Evolutionary conservation across 2,329 filamentous ascomycete genomes (phyloP), one percentile per base, ranked within the genome.

Genomic region (Emmonsiellopsis sp.): DNA sequence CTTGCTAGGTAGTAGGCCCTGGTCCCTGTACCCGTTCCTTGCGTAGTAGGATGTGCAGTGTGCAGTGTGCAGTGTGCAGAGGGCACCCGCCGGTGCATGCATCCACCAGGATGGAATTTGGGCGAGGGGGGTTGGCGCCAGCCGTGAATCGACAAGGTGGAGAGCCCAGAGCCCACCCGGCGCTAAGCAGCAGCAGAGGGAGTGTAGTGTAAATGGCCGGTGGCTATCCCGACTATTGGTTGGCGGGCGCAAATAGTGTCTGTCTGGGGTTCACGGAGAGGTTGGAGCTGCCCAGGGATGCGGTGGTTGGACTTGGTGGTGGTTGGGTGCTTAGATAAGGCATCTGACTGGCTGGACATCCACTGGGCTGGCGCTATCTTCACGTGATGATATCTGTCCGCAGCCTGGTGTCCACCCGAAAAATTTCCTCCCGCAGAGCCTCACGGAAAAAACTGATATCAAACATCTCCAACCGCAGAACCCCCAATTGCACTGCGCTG

Each of bases 361-460:
- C 40, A 13, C 7, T 42, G 10, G 9, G 13, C 16, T 30, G 37
- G 16, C 13, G 2, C 54, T 70, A 71, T 71, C 69, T 62, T 52
- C 69, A 72, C 69, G 69, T 72, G 69, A 67, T 53, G 69, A 70
- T 72, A 72, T 57, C 56, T 59, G 57, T 58, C 60, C 59, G 58
- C 51, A 53, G 60, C 60, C 49, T 68, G 62, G 45, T 42, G 34
- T 26, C 65, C 66, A 61, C 58, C 65, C 64, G 63, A 70, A 71
- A 71, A 71, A 70, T 69, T 51, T 51, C 38, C 49, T 26, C 26
- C 32, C 26, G 40, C 38, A 51, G 49, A 51, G 32, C 35, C 46
- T 40, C 46, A 40, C 20, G 35, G 5, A n/a, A 11, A 9, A 15
- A 49, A 20, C 3, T 30, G 30, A 47, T 11, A 34, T 26, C 13